Base-by-base conservation (phyloP, 2,329 filamentous ascomycete species). In the Byssochlamys sp. region DNA sequence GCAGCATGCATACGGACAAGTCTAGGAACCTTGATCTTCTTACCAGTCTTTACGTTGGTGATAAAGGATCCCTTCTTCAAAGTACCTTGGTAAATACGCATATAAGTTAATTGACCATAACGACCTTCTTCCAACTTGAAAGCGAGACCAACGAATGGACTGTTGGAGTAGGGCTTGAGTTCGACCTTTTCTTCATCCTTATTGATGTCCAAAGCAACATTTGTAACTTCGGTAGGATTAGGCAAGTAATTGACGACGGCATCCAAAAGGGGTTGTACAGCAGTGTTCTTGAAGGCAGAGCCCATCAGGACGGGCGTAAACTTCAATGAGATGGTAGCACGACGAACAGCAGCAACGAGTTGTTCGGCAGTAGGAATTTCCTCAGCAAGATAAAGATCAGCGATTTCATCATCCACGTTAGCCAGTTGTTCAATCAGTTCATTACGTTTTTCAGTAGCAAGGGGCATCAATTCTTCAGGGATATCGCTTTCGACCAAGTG, bases 101-200 rank as follows among this genome's bases (percentile, higher is more conserved):
- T 95, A 73, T 99, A 99, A 56, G 94, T 99, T 69, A 99, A 83
- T 75, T 99, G 94, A 51, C 94, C 94, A 68, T 95, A 99, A 73
- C 95, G 96, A 77, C 92, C 95, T 77, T 99, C 94, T 80, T 99
- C 94, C 25, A 99, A 85, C 81, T 99, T 99, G 81, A 99, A 99
- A 7, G 94, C 94, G 61, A 99, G 81, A 54, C 94, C 94, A 57
- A 96, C 91, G 68, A 97, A 96, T 0, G 94, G 94, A 27, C 96
- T 80, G 25, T 89, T 88, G 76, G 95, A 94, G 79, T 97, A 96
- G 1, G 92, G 91, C 19, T 96, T 84, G 57, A 99, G 84, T 72
- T 92, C 88, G 59, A 96, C 91, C 2, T 85, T 81, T 53, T 86
- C 83, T 74, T 99, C 94, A 50, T 80, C 80, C 66, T 88, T 84